These are phyloP conservation scores for Pyrus hybrid DNA, from an alignment of 331 rosid species.

Conservation along the genomic window DNA sequence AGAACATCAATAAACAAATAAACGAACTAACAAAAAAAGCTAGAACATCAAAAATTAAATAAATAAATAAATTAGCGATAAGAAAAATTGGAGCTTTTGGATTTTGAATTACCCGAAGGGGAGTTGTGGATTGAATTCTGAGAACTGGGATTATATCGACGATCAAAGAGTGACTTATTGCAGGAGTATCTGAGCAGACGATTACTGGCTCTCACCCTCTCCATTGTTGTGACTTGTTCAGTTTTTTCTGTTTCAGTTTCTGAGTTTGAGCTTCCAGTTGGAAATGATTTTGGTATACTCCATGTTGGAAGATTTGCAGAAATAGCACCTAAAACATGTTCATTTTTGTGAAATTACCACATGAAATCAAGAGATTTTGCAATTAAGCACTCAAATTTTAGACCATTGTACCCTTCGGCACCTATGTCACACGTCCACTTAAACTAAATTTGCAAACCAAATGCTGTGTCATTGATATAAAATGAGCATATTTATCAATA, in stretches of 20 bases:
- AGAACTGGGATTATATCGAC: conserved; percentile 1
- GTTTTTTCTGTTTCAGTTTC: neutral
- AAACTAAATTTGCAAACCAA: too few relatives aligned
- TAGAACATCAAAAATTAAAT: too few relatives aligned
- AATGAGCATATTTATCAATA: too few relatives aligned
- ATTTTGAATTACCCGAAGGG: conserved; percentile 18
- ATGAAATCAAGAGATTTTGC: too few relatives aligned
- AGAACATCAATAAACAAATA: neutral
- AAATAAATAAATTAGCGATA: neutral
- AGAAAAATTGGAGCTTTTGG: neutral
- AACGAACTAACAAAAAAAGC: too few relatives aligned
- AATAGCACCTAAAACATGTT: neutral
- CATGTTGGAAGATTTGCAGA: neutral
- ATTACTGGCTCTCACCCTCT: conserved; percentile 34
- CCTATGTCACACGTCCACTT: too few relatives aligned
- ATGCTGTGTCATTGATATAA: fast-evolving
- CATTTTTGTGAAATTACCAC: too few relatives aligned
- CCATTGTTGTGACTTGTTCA: conserved; percentile 16
- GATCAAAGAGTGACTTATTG: conserved; percentile 12
- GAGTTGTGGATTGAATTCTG: conserved; percentile 14
- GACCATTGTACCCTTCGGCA: too few relatives aligned
- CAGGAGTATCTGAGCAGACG: conserved; percentile 24
- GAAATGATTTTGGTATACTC: neutral
- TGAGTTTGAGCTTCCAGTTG: neutral
- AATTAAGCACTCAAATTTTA: too few relatives aligned